Conservation (phyloP, 495 filamentous ascomycete species). For the Aspergillus asperescens region DNA sequence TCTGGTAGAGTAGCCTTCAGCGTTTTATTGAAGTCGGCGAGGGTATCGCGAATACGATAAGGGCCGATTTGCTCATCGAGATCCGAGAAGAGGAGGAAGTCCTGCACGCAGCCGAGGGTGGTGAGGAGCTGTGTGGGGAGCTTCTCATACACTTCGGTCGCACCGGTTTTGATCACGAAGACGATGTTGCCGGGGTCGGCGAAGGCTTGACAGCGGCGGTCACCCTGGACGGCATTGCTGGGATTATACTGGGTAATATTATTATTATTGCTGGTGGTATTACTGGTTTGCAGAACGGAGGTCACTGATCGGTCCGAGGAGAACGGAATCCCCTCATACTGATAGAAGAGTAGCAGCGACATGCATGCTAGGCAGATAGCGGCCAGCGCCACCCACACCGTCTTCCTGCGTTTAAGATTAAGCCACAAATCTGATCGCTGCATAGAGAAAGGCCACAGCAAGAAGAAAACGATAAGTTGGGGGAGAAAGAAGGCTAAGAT, state of each 20-base stretch:
- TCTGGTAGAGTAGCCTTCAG: constrained; percentile 33
- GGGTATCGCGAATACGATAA: constrained; percentile 47
- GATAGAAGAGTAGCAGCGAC: constrained; percentile 5
- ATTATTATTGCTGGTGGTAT: background rate
- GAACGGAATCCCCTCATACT: constrained; percentile 4
- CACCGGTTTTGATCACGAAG: constrained; percentile 52
- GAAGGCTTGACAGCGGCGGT: constrained; percentile 15
- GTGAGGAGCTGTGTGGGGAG: constrained; percentile 54
- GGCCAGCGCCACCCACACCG: constrained; percentile 14
- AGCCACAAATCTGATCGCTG: constrained; percentile 3
- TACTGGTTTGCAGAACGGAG: background rate
- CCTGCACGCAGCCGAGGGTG: constrained; percentile 42
- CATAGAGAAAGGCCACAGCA: constrained; percentile 2
- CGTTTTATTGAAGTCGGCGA: constrained; percentile 39
- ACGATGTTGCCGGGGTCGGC: constrained; percentile 13
- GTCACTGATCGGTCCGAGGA: constrained; percentile 5
- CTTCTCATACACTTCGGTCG: constrained; percentile 46
- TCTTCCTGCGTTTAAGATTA: background rate
- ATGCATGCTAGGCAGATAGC: constrained; percentile 9
- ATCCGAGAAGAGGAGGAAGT: constrained; percentile 57
- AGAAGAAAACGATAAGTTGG: background rate
- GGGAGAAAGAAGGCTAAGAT: background rate
- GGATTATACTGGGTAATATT: constrained; percentile 2
- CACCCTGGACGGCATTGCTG: background rate
- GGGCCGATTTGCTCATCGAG: constrained; percentile 46